Base-by-base conservation (phyloP, 73 alveolate genomes). In the Urostyla sp. region DNA sequence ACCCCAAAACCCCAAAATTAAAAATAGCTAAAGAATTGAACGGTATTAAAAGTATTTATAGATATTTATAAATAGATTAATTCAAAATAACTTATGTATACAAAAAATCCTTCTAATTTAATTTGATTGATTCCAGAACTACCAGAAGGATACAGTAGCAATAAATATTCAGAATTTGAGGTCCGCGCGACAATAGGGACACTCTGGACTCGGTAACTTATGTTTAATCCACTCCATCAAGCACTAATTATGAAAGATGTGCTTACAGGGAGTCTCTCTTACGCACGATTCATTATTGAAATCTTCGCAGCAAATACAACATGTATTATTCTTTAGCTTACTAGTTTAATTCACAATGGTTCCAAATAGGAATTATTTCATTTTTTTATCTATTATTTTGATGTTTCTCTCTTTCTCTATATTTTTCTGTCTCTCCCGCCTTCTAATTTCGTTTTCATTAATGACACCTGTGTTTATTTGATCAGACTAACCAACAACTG, bases 251-350 rank as follows among this genome's bases (percentile, higher is more conserved):
- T 66, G 80, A 26, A 66, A 66, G n/a, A 66, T 38, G 66, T 66
- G 80, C 16, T 66, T 45, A 27, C 80, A 66, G 16, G 61, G 66
- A 10, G 59, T 26, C 27, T 66, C 66, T 24, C 80, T 36, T 4
- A 66, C 80, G 15, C 37, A 4, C 5, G 16, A 37, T n/a, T 66
- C 37, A 23, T 21, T 43, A 8, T 18, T 20, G 46, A 23, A 66
- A 21, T 66, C 80, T 34, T 66, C 80, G 7, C 16, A 43, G 66
- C 80, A 66, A 6, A 66, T 66, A 27, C 66, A 23, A 63, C 80
- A 66, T 18, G 40, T 59, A n/a, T 32, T n/a, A 35, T n/a, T 11
- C 37, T 59, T 59, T 11, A 59, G 56, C 24, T 59, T 59, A 59
- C n/a, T n/a, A n/a, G n/a, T n/a, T n/a, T n/a, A n/a, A n/a, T 59